Evolutionary conservation across 768 basidiomycete genomes (phyloP).

Genomic region (Myochromella boudieri): DNA sequence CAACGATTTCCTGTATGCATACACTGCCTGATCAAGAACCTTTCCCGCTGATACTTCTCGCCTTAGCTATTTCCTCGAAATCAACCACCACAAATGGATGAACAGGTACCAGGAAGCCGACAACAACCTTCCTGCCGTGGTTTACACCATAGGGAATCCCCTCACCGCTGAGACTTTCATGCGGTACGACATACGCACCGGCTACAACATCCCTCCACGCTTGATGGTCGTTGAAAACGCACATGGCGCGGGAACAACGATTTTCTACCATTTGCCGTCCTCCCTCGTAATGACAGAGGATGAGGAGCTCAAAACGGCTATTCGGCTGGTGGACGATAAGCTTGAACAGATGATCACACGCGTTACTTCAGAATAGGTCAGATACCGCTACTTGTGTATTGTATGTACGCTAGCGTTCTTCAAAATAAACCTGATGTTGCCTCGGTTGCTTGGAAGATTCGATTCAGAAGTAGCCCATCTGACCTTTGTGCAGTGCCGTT

Average conservation of each 20-base stretch:
- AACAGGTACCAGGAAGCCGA: constrained; percentile 8
- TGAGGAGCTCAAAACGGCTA: neutral
- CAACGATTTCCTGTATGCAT: constrained; percentile 25
- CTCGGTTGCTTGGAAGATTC: too few species aligned
- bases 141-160: constrained; percentile 32
- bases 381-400: too few species aligned
- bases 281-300: constrained; percentile 26
- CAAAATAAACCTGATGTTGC: too few species aligned
- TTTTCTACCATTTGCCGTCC: constrained; percentile 33
- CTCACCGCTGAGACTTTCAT: constrained; percentile 33
- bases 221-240: constrained; percentile 29
- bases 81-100: constrained; percentile 18
- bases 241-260: constrained; percentile 24
- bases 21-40: neutral
- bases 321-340: too few species aligned
- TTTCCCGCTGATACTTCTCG: neutral
- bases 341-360: too few species aligned
- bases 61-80: constrained; percentile 19
- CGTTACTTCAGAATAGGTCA: too few species aligned
- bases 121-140: constrained; percentile 15
- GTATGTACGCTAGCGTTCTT: too few species aligned
- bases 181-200: constrained; percentile 24
- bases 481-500: too few species aligned
- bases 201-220: constrained; percentile 30
- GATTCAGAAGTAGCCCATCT: too few species aligned